A percentile compares a stretch with the other conserved stretches of the same genome.
Conservation (phyloP, 345 rosid genomes). For the Hibiscus mutabilis region DNA sequence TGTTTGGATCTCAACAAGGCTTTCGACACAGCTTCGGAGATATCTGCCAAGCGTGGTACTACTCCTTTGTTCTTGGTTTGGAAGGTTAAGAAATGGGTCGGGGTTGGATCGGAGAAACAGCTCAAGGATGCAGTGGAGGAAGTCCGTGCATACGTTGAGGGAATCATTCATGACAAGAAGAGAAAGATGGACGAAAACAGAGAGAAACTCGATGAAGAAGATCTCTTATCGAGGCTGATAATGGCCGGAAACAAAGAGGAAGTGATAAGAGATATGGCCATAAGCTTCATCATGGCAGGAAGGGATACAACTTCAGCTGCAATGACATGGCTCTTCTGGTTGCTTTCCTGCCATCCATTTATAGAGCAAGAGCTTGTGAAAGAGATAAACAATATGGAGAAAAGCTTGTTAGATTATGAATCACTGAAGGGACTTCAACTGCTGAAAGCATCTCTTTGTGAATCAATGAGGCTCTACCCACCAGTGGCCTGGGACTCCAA, state of each 20-base stretch:
- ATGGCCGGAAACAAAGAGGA: constrained; percentile 30
- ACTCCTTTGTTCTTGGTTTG: constrained; percentile 47
- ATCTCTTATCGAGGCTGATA: constrained; percentile 41
- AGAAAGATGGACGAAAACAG: not conserved
- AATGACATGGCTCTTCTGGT: constrained; percentile 61
- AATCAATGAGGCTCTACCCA: constrained; percentile 65
- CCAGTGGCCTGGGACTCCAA: constrained; percentile 34
- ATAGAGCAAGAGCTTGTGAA: constrained; percentile 27
- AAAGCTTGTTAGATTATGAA: constrained; percentile 23
- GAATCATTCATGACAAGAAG: constrained; percentile 29
- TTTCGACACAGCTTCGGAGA: constrained; percentile 45
- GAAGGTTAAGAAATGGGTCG: constrained; percentile 53
- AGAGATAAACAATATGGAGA: constrained; percentile 29
- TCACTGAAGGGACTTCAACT: constrained; percentile 36
- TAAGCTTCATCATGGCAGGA: constrained; percentile 64
- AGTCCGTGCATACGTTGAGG: constrained; percentile 21
- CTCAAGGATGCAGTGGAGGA: constrained; percentile 38
- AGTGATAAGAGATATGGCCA: constrained; percentile 42
- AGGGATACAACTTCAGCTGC: constrained; percentile 64
- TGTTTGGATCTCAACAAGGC: constrained; percentile 40
- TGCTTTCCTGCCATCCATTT: constrained; percentile 30
- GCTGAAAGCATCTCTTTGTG: constrained; percentile 52
- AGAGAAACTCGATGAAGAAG: constrained; percentile 10
- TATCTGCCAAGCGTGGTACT: constrained; percentile 45
- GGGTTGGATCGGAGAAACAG: constrained; percentile 45